Percentiles rank a stretch among this genome's conserved stretches.
These are phyloP conservation scores for Phytophthora vignae DNA, from an alignment of 352 stramenopile species.

Conservation along the genomic window DNA sequence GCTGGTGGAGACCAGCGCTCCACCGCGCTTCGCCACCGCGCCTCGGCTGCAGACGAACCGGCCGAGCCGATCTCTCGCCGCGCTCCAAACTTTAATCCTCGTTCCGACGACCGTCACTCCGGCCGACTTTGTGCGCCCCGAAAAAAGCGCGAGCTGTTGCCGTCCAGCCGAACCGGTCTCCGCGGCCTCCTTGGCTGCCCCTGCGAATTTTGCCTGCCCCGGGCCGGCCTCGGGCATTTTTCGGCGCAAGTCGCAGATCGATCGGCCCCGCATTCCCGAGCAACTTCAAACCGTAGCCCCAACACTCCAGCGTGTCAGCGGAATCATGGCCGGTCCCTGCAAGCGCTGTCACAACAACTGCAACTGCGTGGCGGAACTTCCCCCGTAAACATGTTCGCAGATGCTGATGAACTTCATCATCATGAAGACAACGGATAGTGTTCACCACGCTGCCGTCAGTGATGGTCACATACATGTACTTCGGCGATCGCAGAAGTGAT, in stretches of 20 bases:
- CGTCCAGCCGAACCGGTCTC: constrained; percentile 10
- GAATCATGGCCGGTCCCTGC: constrained; percentile 21
- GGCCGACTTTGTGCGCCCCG: constrained; percentile 4
- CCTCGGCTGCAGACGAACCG: constrained; percentile 20
- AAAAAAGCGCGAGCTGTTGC: constrained; percentile 12
- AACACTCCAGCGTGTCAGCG: constrained; percentile 10
- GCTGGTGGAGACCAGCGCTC: constrained; percentile 20
- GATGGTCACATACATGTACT: neutral
- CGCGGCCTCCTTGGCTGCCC: neutral
- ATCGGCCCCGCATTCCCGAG: neutral
- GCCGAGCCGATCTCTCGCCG: constrained; percentile 25
- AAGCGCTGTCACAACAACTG: constrained; percentile 29
- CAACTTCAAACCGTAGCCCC: neutral
- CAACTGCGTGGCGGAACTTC: constrained; percentile 15
- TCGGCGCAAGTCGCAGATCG: constrained; percentile 11
- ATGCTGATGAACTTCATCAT: neutral
- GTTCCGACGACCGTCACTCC: constrained; percentile 27
- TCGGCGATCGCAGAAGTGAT: neutral
- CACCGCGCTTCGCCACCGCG: no score
- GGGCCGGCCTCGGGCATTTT: constrained; percentile 1
- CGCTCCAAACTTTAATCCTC: constrained; percentile 30
- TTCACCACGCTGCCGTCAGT: neutral
- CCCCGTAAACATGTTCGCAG: neutral
- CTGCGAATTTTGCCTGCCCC: constrained; percentile 10
- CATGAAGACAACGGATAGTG: neutral